Evolutionary conservation across 2,329 filamentous ascomycete genomes (phyloP), one percentile per base, ranked within the genome.

Genomic region (Penicillium sp.): DNA sequence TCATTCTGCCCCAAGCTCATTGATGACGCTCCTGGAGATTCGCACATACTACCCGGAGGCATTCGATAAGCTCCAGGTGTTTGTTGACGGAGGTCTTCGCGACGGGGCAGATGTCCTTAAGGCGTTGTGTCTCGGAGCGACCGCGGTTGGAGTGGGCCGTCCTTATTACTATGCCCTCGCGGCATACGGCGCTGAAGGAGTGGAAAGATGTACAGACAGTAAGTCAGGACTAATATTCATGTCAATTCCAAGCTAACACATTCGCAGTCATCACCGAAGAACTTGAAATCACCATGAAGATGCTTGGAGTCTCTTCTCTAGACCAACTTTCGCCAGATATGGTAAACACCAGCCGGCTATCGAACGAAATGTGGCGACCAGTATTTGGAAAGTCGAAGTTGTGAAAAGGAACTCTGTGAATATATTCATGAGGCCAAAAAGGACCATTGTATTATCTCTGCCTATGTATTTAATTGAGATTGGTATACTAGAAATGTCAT

Each of bases 41-140:
- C 76, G 82, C n/a, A 74, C 68, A 31, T 70, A 73, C 10, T 82
- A 75, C 49, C 81, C 81, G 0, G 75, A 81, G 41, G 74, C 78
- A 1, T 79, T 81, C 53, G 70, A 73, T 19, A 75, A 75, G 57
- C 72, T 83, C 45, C 78, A 83, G 55, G 71, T 83, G 6, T 80
- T 78, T 48, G 73, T 83, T 9, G 81, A 83, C 58, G 78, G 81
- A n/a, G 81, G 81, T 1, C 75, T 83, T 47, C 75, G 77, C 31
- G 75, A 80, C 12, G 81, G 81, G 0, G 78, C 78, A 0, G 81
- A 83, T 58, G 77, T 83, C 1, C 72, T 83, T n/a, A 84, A 83
- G 59, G 78, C 78, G 0, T 66, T 83, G 23, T 78, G 78, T 6
- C 73, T 84, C 0, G 82, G 82, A 0, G 81, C 80, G 0, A 81